Base-by-base conservation (phyloP, 306 rosid species). In the Castanospermum australe region DNA sequence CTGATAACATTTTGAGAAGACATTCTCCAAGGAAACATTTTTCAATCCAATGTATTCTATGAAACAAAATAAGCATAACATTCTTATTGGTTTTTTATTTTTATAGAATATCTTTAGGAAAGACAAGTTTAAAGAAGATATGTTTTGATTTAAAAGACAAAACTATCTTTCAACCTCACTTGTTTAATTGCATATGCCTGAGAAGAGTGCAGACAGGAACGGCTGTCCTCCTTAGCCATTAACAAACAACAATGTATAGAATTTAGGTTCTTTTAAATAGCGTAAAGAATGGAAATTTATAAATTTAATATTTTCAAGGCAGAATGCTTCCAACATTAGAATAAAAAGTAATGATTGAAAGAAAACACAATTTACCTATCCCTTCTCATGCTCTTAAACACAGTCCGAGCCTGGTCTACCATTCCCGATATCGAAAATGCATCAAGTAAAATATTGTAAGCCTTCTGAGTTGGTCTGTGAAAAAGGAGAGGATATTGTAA, bases 381-480 rank as follows among this genome's bases (percentile, higher is more conserved):
- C 77, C 99, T 93, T 93, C 90, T 85, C 99, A 95, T 93, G 85
- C 98, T 90, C 85, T 91, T 95, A 71, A 95, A 91, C 71, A 95
- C 93, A 1, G 82, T 91, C 56, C 55, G 90, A 81, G 99, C 99
- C 84, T 93, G 97, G 35, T 93, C 99, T 75, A 89, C 93, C 99
- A 95, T 90, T 82, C 99, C 99, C 67, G 97, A 93, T 77, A 91
- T 82, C 50, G 99, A 93, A 85, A 91, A 95, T 86, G 99, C 94
- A 72, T 91, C 97, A 0, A 95, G 92, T 83, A 95, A 86, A 78
- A 93, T 91, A 79, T 95, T 93, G 80, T 95, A 95, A 63, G 98
- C 98, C 90, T 93, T 91, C 78, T 65, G 90, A 81, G 98, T 93
- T 38, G 99, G 98, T 76, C 99, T 93, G 94, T 45, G 57, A 64